A percentile compares a stretch with the other conserved stretches of the same genome.
These are phyloP conservation scores for Trichosporon sp. DNA, from an alignment of 1,284 basidiomycete genomes.

Conservation along the genomic window DNA sequence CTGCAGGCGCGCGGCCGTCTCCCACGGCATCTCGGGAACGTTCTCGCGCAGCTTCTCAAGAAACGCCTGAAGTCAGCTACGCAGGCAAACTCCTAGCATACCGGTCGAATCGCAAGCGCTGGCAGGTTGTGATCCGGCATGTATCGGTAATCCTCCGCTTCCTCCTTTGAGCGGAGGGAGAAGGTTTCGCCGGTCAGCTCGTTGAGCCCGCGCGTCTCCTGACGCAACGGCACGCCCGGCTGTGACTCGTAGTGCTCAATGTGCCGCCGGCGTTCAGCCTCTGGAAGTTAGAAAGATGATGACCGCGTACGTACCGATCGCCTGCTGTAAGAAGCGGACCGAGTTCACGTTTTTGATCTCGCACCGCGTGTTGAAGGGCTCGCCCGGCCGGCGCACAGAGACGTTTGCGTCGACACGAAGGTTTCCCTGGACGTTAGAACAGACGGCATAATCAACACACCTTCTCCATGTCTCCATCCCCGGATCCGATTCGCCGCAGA, in stretches of 20 bases:
- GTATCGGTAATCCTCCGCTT: slow-evolving; percentile 92
- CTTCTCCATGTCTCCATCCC: slow-evolving; percentile 97
- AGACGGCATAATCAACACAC: slow-evolving; percentile 49
- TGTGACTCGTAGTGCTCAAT: slow-evolving; percentile 36
- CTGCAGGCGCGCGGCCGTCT: slow-evolving; percentile 60
- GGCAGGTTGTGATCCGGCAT: slow-evolving; percentile 97
- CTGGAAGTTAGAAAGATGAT: slow-evolving; percentile 53
- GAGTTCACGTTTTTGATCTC: slow-evolving; percentile 98
- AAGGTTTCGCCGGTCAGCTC: slow-evolving; percentile 77
- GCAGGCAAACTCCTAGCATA: slow-evolving; percentile 13
- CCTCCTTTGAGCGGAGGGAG: slow-evolving; percentile 80
- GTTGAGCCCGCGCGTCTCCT: slow-evolving; percentile 90
- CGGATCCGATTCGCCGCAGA: slow-evolving; percentile 75
- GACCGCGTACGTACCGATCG: slow-evolving; percentile 63
- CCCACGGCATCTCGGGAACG: slow-evolving; percentile 75
- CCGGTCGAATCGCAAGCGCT: slow-evolving; percentile 60
- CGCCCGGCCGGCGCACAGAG: slow-evolving; percentile 67
- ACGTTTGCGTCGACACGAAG: slow-evolving; percentile 95
- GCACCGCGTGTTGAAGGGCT: slow-evolving; percentile 74
- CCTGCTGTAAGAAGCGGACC: slow-evolving; percentile 75
- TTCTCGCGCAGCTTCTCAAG: slow-evolving; percentile 56
- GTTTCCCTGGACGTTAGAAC: slow-evolving; percentile 62
- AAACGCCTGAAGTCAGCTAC: slow-evolving; percentile 54
- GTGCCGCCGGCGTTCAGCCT: slow-evolving; percentile 43
- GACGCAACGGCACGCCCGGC: slow-evolving; percentile 47